These are phyloP conservation scores for Corchorus capsularis DNA, from an alignment of 345 rosid species.

Conservation along the genomic window DNA sequence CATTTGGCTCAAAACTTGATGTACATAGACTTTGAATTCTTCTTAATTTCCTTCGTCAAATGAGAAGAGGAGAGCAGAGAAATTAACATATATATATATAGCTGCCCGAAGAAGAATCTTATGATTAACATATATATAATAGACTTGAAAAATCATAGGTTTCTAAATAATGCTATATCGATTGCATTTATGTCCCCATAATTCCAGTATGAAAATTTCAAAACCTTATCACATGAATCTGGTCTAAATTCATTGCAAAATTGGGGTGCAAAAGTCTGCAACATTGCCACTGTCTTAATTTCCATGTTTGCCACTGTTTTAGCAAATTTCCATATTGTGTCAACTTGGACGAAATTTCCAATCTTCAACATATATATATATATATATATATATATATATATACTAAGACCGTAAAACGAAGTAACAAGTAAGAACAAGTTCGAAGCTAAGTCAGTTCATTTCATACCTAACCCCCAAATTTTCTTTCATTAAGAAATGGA, in stretches of 20 bases:
- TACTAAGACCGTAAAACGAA: conserved; percentile 14
- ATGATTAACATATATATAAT: background rate
- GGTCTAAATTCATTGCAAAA: background rate
- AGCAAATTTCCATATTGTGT: no score
- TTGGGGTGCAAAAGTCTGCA: background rate
- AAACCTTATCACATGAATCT: background rate
- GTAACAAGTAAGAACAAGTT: background rate
- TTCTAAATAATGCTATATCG: background rate
- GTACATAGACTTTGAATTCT: no score
- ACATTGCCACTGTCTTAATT: background rate
- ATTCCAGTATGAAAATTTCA: background rate
- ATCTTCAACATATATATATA: background rate
- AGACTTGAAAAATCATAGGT: background rate
- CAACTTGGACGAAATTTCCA: background rate
- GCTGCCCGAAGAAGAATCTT: background rate
- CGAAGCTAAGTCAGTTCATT: background rate
- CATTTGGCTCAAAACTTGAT: no score
- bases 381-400: no score
- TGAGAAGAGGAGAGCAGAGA: background rate
- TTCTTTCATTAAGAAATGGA: background rate
- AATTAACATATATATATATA: background rate
- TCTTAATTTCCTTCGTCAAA: no score
- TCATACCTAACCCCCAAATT: background rate
- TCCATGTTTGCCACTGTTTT: background rate
- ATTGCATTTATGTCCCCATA: background rate